A percentile compares a stretch with the other conserved stretches of the same genome.
These are phyloP conservation scores for Termitomyces sp. DNA, from an alignment of 768 basidiomycete species.

Conservation along the genomic window DNA sequence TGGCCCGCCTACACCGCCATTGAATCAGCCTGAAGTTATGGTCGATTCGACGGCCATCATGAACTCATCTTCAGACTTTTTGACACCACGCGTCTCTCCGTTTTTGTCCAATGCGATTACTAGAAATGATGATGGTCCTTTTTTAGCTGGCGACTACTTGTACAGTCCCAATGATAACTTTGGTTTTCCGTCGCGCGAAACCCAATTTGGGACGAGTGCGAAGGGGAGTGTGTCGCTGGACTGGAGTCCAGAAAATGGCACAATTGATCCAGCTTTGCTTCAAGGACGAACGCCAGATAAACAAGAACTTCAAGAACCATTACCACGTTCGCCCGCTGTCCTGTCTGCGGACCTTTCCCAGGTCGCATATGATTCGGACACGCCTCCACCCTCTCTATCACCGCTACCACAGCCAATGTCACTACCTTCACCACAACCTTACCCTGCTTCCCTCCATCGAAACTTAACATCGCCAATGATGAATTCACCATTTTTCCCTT, in stretches of 20 bases:
- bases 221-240: not conserved
- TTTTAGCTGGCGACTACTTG: not conserved
- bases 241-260: conserved; percentile 11
- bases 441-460: not conserved
- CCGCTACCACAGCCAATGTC: not conserved
- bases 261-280: conserved; percentile 16
- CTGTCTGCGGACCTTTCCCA: not conserved
- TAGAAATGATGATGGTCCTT: not conserved
- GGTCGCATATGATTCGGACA: not conserved
- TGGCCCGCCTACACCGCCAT: too few relatives aligned
- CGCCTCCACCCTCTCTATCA: not conserved
- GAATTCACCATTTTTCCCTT: not conserved
- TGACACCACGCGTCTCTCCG: not conserved
- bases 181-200: not conserved
- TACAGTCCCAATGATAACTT: not conserved
- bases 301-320: not conserved
- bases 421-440: not conserved
- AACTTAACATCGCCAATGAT: not conserved
- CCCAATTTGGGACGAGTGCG: not conserved
- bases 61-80: not conserved
- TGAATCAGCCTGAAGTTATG: not conserved
- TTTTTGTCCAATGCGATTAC: conserved; percentile 4
- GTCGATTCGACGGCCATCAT: not conserved
- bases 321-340: not conserved
- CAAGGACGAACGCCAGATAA: conserved; percentile 3